phyloP scores from a whole-genome alignment of 352 stramenopile genomes.

The Globisporangium nodosum region DNA sequence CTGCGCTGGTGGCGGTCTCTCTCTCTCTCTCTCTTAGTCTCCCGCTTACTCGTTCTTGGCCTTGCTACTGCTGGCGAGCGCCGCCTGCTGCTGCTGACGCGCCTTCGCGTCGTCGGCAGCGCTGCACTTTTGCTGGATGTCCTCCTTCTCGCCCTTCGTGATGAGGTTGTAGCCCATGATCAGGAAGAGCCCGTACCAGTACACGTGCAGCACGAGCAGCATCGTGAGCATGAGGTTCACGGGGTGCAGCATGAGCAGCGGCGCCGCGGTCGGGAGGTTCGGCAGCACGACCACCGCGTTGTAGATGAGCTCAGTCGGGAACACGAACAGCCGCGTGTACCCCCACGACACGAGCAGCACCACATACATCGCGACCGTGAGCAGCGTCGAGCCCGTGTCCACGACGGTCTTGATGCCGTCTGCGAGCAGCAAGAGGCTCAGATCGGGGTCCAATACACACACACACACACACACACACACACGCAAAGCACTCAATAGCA shows the following conservation, averaged over 20 bases:
- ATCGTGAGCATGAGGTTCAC: slow-evolving; percentile 35
- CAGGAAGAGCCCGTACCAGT: slow-evolving; percentile 40
- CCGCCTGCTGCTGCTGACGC: not conserved
- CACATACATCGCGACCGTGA: slow-evolving; percentile 30
- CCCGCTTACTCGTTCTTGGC: slow-evolving; percentile 9
- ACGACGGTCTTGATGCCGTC: slow-evolving; percentile 68
- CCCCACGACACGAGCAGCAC: slow-evolving; percentile 29
- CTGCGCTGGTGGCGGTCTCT: too few relatives aligned
- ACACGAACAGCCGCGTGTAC: slow-evolving; percentile 33
- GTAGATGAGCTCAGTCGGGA: slow-evolving; percentile 33
- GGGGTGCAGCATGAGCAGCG: slow-evolving; percentile 24
- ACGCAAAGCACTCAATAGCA: not conserved
- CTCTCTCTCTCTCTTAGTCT: too few relatives aligned
- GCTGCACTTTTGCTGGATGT: slow-evolving; percentile 32
- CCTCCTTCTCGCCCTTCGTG: slow-evolving; percentile 33
- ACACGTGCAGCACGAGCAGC: slow-evolving; percentile 32
- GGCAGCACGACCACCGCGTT: slow-evolving; percentile 21
- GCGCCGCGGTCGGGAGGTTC: slow-evolving; percentile 21
- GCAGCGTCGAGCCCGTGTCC: slow-evolving; percentile 33
- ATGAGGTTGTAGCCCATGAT: slow-evolving; percentile 42
- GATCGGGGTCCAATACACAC: not conserved
- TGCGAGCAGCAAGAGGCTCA: slow-evolving; percentile 7
- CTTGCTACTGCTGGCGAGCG: slow-evolving; percentile 2
- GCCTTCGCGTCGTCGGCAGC: slow-evolving; percentile 4
- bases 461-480: too few relatives aligned